Evolutionary conservation across 1,139 yeast genomes (phyloP).

Genomic region (Lodderomyces orthopsilosis): DNA sequence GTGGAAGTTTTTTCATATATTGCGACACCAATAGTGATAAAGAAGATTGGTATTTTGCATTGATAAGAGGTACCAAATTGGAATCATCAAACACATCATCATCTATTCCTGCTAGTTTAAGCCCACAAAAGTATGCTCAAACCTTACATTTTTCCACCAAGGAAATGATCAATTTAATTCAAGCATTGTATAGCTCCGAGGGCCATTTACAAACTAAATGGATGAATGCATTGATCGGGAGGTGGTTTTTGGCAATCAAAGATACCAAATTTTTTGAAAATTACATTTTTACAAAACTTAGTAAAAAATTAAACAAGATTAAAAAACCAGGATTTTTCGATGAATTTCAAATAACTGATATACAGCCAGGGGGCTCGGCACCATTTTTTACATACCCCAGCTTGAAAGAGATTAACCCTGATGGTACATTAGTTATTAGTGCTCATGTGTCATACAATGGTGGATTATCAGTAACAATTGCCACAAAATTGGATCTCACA

Average conservation of each 20-base stretch:
- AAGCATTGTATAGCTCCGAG: conserved; percentile 74
- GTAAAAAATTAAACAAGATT: conserved; percentile 71
- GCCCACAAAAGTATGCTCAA: conserved; percentile 54
- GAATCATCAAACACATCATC: neutral
- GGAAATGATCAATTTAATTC: conserved; percentile 72
- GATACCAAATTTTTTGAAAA: conserved; percentile 64
- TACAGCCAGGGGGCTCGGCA: conserved; percentile 76
- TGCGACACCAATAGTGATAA: conserved; percentile 76
- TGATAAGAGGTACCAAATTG: conserved; percentile 68
- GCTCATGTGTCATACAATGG: conserved; percentile 71
- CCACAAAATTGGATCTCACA: conserved; percentile 74
- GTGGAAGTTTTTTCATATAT: conserved; percentile 67
- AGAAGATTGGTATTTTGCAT: conserved; percentile 89
- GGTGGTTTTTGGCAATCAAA: conserved; percentile 74
- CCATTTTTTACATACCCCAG: conserved; percentile 79
- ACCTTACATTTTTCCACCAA: conserved; percentile 70
- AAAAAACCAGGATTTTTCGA: conserved; percentile 86
- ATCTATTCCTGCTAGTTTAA: conserved; percentile 15
- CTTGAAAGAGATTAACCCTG: conserved; percentile 69
- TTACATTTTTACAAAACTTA: conserved; percentile 56
- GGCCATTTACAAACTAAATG: conserved; percentile 83
- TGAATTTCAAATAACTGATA: conserved; percentile 68
- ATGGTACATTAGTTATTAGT: conserved; percentile 69
- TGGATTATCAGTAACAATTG: conserved; percentile 65
- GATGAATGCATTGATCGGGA: conserved; percentile 84